These are phyloP conservation scores for Camelina neglecta DNA, from an alignment of 345 rosid species.

Conservation along the genomic window DNA sequence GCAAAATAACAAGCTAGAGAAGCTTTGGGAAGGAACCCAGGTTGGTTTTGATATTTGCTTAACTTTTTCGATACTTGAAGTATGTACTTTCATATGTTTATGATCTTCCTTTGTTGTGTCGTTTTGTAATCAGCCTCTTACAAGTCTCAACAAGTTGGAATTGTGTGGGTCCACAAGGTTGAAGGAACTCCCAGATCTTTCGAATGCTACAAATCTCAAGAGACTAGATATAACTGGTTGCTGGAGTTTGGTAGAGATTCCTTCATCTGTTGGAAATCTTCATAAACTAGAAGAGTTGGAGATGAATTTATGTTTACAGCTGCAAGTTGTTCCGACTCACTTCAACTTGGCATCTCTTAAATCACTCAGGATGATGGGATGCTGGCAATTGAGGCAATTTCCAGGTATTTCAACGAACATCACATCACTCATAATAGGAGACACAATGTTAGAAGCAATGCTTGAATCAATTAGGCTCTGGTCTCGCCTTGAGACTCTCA, in stretches of 20 bases:
- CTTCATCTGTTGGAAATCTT: neutral
- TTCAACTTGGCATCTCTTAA: constrained; percentile 16
- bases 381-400: constrained; percentile 24
- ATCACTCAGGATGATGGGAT: neutral
- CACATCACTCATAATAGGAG: neutral
- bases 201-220: constrained; percentile 20
- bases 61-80: neutral
- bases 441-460: constrained; percentile 16
- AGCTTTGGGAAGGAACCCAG: constrained; percentile 7
- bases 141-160: neutral
- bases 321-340: constrained; percentile 14
- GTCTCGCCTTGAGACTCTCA: neutral
- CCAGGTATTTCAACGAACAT: constrained; percentile 34
- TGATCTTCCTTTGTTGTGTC: neutral
- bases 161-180: neutral
- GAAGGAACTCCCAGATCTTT: constrained; percentile 15
- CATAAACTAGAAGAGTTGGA: neutral
- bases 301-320: neutral
- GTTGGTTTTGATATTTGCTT: neutral
- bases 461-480: neutral
- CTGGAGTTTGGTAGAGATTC: constrained; percentile 15
- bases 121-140: neutral
- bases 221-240: too few relatives aligned
- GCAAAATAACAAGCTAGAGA: neutral
- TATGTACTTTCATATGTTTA: constrained; percentile 2